A percentile compares a stretch with the other conserved stretches of the same genome.
These are phyloP conservation scores for Akebia trifoliata DNA, from an alignment of 164 flowering plant genomes.

Conservation along the genomic window DNA sequence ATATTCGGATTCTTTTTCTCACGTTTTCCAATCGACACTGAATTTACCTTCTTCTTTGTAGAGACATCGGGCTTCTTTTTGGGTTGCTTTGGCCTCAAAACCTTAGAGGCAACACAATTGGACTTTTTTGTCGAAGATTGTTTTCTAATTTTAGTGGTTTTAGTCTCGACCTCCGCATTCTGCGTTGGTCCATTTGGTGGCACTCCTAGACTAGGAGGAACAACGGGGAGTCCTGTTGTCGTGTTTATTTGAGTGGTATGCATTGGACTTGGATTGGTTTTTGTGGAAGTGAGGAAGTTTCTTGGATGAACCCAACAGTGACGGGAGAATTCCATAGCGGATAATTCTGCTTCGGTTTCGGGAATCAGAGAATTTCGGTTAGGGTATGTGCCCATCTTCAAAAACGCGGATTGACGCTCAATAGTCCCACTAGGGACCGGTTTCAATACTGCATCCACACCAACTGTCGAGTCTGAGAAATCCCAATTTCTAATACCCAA, in stretches of 20 bases:
- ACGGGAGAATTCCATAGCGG: slow-evolving; percentile 21
- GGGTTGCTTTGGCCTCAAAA: slow-evolving; percentile 32
- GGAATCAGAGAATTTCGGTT: slow-evolving; percentile 27
- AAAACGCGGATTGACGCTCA: slow-evolving; percentile 12
- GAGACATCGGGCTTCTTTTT: slow-evolving; percentile 28
- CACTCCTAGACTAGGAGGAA: slow-evolving; percentile 19
- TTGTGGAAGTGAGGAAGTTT: slow-evolving; percentile 20
- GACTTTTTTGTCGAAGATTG: slow-evolving; percentile 23
- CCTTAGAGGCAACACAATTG: slow-evolving; percentile 22
- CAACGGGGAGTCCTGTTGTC: slow-evolving; percentile 23
- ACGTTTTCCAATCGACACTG: slow-evolving; percentile 23
- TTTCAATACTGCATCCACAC: slow-evolving; percentile 9
- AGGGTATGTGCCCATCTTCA: slow-evolving; percentile 25
- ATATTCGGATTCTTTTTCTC: slow-evolving; percentile 31
- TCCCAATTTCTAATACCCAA: slow-evolving; percentile 21
- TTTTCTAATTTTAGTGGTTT: slow-evolving; percentile 25
- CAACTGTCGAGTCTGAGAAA: slow-evolving; percentile 17
- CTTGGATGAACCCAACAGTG: slow-evolving; percentile 30
- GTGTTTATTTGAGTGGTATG: slow-evolving; percentile 23
- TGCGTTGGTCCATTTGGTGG: slow-evolving; percentile 15
- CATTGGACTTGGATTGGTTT: slow-evolving; percentile 17
- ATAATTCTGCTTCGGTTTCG: slow-evolving; percentile 21
- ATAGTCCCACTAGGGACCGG: slow-evolving; percentile 10
- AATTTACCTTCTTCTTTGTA: slow-evolving; percentile 21
- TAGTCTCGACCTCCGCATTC: slow-evolving; percentile 12